Percentiles rank a stretch among this genome's conserved stretches.
phyloP scores from a whole-genome alignment of 441 rosid genomes.

The Mallotus japonicus region DNA sequence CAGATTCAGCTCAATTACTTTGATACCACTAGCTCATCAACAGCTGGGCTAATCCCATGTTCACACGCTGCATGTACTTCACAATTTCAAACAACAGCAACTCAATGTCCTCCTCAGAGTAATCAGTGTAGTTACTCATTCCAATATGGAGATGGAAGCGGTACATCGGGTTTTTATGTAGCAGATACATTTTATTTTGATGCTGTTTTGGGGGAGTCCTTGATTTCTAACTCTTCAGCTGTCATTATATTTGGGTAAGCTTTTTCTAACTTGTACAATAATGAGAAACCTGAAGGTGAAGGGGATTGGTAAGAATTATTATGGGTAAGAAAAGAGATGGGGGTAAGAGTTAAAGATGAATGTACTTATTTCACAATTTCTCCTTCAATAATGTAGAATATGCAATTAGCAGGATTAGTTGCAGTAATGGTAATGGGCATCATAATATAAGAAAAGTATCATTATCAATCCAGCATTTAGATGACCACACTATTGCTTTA shows the following conservation, averaged over 20 bases:
- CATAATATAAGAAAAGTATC: background rate
- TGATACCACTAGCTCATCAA: constrained; percentile 69
- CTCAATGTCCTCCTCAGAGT: constrained; percentile 63
- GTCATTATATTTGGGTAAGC: constrained; percentile 80
- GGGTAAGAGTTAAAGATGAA: background rate
- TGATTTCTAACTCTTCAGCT: constrained; percentile 67
- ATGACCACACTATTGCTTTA: constrained; percentile 1
- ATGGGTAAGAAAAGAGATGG: background rate
- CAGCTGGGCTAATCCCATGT: constrained; percentile 51
- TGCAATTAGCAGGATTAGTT: background rate
- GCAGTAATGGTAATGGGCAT: background rate
- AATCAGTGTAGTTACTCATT: constrained; percentile 74
- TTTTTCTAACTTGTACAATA: constrained; percentile 5
- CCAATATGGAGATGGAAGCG: constrained; percentile 97
- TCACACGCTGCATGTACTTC: constrained; percentile 63
- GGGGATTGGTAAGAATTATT: background rate
- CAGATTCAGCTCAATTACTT: constrained; percentile 75
- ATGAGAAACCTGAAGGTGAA: constrained; percentile 11
- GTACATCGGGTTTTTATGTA: constrained; percentile 82
- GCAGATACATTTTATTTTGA: constrained; percentile 68
- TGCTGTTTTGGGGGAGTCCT: constrained; percentile 51
- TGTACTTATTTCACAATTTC: background rate
- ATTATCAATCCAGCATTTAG: background rate
- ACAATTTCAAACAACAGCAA: constrained; percentile 50
- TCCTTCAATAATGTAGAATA: background rate